These are phyloP conservation scores for Malbranchea zuffiana DNA, from an alignment of 2,329 filamentous ascomycete species.

Conservation along the genomic window DNA sequence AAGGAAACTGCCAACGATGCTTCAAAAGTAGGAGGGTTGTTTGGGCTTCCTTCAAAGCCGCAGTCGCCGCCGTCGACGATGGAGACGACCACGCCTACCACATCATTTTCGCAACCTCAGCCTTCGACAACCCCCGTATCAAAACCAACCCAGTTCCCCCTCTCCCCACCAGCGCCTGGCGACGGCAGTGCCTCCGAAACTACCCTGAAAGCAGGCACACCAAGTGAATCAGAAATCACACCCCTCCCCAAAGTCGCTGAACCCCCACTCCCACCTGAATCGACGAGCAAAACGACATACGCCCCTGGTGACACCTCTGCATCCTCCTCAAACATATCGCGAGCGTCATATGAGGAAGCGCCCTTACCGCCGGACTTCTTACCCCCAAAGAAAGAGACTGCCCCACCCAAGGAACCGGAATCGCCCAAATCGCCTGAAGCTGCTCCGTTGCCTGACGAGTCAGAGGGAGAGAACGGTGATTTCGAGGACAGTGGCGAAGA, in stretches of 20 bases:
- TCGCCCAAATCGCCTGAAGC: conserved; percentile 6
- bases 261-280: conserved; percentile 37
- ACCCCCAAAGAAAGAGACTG: conserved; percentile 13
- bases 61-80: neutral
- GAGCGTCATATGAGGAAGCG: conserved; percentile 32
- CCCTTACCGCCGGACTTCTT: conserved; percentile 24
- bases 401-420: neutral
- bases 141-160: conserved; percentile 21
- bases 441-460: conserved; percentile 26
- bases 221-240: conserved; percentile 22
- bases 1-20: conserved; percentile 14
- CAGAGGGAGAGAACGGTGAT: conserved; percentile 27
- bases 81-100: conserved; percentile 4
- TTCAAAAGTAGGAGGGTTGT: conserved; percentile 12
- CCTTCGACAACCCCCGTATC: conserved; percentile 21
- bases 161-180: conserved; percentile 24
- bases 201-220: conserved; percentile 26
- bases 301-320: conserved; percentile 40
- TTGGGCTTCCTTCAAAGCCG: neutral
- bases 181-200: conserved; percentile 22
- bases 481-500: conserved; percentile 40
- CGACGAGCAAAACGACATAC: conserved; percentile 38
- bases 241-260: conserved; percentile 25
- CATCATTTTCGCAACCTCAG: conserved; percentile 4
- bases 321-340: conserved; percentile 34